Base-by-base conservation (phyloP, 208 protist genomes). In the Endotrypanum monterogeii region DNA sequence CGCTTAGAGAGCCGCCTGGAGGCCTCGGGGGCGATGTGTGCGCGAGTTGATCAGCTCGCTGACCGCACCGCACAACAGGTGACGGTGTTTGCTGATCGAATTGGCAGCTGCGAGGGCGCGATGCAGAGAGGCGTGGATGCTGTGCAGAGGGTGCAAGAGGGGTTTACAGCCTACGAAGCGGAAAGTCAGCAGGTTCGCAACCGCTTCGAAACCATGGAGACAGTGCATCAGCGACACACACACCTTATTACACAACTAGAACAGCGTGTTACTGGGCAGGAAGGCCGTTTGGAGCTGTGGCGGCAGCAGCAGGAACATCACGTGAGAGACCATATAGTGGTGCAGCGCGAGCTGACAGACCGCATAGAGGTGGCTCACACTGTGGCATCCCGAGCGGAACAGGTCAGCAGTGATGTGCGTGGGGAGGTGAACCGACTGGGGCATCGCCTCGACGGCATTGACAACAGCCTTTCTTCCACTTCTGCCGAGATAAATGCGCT, bases 1-100 rank as follows among this genome's bases (percentile, higher is more conserved):
- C 89, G 88, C 9, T 80, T 89, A 16, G 91, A 94, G 74, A 89
- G 88, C 48, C 83, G 80, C 56, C 74, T 94, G 71, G 87, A 89
- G 50, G 84, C 84, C 12, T 63, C 89, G 25, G 65, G 78, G n/a
- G 76, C 74, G 1, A 73, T 88, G 62, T 89, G 82, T 72, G 80
- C 83, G 37, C 84, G 89, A 4, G 77, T 76, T 12, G 87, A 90
- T 71, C 76, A 81, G 55, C 48, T 84, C 23, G 84, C 75, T 9
- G 88, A 93, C 67, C 74, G 74, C 28, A 73, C 66, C 2, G 66
- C 60, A 5, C 73, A 78, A 25, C 76, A 74, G 52, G 65, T 84
- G 57, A 74, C 79, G 2, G 71, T 56, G 3, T 74, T 76, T 48
- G 54, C 73, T 3, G 82, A 87, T 11, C 71, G 83, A 23, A 73